phyloP scores from a whole-genome alignment of 768 basidiomycete genomes.

The Tylopilus sp. region DNA sequence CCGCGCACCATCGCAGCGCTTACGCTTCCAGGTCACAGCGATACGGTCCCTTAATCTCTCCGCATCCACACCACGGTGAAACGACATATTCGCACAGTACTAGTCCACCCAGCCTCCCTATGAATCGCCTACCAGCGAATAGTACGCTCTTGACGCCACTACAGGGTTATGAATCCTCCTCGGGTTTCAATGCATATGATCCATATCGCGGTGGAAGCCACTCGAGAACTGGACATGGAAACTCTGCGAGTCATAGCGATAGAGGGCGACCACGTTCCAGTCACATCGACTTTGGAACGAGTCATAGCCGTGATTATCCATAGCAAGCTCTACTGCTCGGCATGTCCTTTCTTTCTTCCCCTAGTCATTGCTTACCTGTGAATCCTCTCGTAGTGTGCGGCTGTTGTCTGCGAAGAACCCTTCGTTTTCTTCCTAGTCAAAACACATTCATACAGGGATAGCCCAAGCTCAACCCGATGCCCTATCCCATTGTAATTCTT shows the following conservation, averaged over 20 bases:
- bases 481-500: slow-evolving; percentile 5
- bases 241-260: slow-evolving; percentile 20
- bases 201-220: slow-evolving; percentile 39
- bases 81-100: slow-evolving; percentile 19
- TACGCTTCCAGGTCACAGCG: slow-evolving; percentile 29
- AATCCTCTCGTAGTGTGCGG: too few relatives aligned
- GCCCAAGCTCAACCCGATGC: not conserved
- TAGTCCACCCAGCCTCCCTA: slow-evolving; percentile 14
- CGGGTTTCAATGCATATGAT: slow-evolving; percentile 22
- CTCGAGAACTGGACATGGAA: slow-evolving; percentile 41
- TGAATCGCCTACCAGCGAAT: slow-evolving; percentile 52
- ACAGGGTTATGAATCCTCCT: slow-evolving; percentile 49
- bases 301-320: slow-evolving; percentile 9
- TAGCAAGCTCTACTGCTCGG: not conserved
- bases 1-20: slow-evolving; percentile 14
- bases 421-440: slow-evolving; percentile 1
- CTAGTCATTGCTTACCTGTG: not conserved
- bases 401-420: slow-evolving; percentile 4
- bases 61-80: slow-evolving; percentile 14
- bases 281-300: slow-evolving; percentile 10
- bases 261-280: slow-evolving; percentile 21
- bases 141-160: slow-evolving; percentile 74
- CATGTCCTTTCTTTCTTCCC: not conserved
- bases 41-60: slow-evolving; percentile 20
- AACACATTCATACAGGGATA: slow-evolving; percentile 4